phyloP scores from a whole-genome alignment of 2,329 filamentous ascomycete genomes.

The Penicillium capsulatum region DNA sequence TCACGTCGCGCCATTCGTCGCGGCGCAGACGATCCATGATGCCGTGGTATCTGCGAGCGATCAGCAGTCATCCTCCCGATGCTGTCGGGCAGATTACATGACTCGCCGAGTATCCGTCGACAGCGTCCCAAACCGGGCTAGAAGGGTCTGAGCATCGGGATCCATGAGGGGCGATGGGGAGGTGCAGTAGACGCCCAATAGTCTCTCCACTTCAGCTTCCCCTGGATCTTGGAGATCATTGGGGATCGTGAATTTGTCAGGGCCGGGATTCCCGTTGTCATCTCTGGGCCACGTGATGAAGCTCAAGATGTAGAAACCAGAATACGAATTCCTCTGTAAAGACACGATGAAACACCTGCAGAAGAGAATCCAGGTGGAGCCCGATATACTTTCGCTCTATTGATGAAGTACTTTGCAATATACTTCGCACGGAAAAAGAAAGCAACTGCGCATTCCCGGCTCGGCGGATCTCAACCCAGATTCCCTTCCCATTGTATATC shows the following conservation, averaged over 20 bases:
- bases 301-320: neutral
- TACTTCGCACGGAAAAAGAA: too few relatives aligned
- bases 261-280: too few relatives aligned
- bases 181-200: neutral
- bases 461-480: too few relatives aligned
- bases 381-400: neutral
- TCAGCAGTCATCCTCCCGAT: neutral
- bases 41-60: slow-evolving; percentile 22
- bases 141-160: slow-evolving; percentile 6
- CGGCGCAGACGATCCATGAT: slow-evolving; percentile 27
- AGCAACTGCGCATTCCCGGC: too few relatives aligned
- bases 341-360: too few relatives aligned
- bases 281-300: neutral
- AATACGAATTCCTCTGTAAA: too few relatives aligned
- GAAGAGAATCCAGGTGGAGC: too few relatives aligned
- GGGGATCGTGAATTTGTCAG: too few relatives aligned
- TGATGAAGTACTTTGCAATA: too few relatives aligned
- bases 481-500: neutral
- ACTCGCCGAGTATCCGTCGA: slow-evolving; percentile 19
- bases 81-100: slow-evolving; percentile 8
- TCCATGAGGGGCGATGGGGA: slow-evolving; percentile 5
- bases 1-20: slow-evolving; percentile 33
- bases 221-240: too few relatives aligned
- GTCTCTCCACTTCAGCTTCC: neutral
- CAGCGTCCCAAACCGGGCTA: slow-evolving; percentile 22